Conservation (phyloP, 345 rosid species). For the Trapa bicornis region DNA sequence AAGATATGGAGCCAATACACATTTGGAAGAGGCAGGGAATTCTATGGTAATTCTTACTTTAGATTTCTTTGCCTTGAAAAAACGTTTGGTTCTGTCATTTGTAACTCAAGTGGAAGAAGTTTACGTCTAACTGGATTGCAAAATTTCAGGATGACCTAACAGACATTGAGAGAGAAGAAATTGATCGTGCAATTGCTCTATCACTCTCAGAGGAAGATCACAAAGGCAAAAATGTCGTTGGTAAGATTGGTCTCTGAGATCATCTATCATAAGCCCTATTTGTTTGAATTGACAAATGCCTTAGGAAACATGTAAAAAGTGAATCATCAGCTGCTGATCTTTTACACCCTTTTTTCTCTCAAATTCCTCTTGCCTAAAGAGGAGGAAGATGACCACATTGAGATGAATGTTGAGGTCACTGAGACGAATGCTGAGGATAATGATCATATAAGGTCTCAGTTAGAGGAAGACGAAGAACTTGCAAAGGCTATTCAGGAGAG, state of each 20-base stretch:
- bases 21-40: conserved; percentile 41
- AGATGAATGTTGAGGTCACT: not conserved
- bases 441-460: conserved; percentile 25
- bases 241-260: conserved; percentile 22
- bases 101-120: not conserved
- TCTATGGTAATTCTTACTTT: conserved; percentile 38
- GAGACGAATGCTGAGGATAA: not conserved
- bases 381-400: conserved; percentile 4
- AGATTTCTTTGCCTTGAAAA: not conserved
- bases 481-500: conserved; percentile 92
- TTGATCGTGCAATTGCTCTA: conserved; percentile 69
- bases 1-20: conserved; percentile 32
- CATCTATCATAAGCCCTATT: not conserved
- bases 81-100: not conserved
- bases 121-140: not conserved
- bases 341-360: no score
- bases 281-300: not conserved
- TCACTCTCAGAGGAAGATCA: conserved; percentile 66
- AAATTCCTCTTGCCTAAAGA: not conserved
- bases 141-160: conserved; percentile 53
- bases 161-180: conserved; percentile 72
- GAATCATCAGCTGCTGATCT: no score
- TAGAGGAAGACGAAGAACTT: conserved; percentile 81
- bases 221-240: conserved; percentile 67
- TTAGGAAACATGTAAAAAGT: no score